phyloP scores from a whole-genome alignment of 306 rosid genomes.

The Acacia confusa region DNA sequence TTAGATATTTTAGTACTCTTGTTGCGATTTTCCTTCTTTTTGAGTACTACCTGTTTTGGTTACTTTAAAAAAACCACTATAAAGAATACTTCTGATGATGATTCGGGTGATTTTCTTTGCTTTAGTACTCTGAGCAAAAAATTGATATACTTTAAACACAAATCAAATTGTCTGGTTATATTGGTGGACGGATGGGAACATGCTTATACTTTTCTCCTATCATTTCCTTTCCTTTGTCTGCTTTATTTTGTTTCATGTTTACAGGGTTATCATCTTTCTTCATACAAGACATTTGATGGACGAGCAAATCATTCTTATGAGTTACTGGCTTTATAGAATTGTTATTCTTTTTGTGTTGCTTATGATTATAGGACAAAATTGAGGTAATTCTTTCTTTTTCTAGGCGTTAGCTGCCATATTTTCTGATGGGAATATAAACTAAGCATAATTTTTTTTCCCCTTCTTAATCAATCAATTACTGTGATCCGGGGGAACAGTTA shows the following conservation, averaged over 20 bases:
- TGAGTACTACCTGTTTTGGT: neutral
- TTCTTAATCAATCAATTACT: neutral
- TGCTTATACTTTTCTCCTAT: neutral
- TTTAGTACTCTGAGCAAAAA: neutral
- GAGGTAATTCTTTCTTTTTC: neutral
- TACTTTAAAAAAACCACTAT: neutral
- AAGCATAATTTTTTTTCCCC: neutral
- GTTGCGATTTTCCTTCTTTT: neutral
- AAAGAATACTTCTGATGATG: neutral
- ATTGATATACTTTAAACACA: neutral
- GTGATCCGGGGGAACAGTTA: neutral
- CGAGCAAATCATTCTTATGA: neutral
- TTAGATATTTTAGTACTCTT: constrained; percentile 16
- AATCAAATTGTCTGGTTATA: neutral
- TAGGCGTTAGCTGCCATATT: neutral
- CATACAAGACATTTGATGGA: constrained; percentile 5
- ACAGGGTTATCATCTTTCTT: constrained; percentile 4
- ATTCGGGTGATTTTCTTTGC: neutral
- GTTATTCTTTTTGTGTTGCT: neutral
- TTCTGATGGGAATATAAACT: neutral
- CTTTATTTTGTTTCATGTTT: neutral
- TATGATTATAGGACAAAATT: neutral
- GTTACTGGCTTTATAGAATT: constrained; percentile 13
- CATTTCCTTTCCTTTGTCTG: neutral
- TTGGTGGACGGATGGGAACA: neutral